These are phyloP conservation scores for Dactylellina haptotyla DNA, from an alignment of 2,329 filamentous ascomycete species.

Conservation along the genomic window DNA sequence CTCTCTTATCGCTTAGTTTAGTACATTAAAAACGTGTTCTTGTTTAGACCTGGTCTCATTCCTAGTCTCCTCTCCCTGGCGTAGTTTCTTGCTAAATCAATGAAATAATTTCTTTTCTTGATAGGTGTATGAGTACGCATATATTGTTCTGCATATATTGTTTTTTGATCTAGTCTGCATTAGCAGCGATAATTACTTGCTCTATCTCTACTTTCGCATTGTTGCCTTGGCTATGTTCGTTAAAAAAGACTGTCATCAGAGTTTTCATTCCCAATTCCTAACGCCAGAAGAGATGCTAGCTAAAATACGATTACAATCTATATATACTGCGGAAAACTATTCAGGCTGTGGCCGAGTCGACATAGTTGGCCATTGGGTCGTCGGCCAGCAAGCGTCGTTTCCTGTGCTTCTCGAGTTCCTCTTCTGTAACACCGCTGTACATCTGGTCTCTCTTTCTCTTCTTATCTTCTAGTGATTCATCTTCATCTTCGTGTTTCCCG, in stretches of 20 bases:
- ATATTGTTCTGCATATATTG: not conserved
- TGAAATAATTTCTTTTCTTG: no score
- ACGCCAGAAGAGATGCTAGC: slow-evolving; percentile 36
- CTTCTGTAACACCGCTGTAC: slow-evolving; percentile 79
- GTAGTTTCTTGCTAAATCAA: no score
- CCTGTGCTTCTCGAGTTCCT: slow-evolving; percentile 86
- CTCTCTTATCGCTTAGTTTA: no score
- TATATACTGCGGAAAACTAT: not conserved
- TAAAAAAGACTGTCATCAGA: no score
- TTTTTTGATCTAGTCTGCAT: not conserved
- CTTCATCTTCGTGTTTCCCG: slow-evolving; percentile 57
- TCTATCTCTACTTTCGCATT: no score
- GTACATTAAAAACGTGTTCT: no score
- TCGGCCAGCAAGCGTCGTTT: slow-evolving; percentile 76
- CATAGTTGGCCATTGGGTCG: slow-evolving; percentile 86
- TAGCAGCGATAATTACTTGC: not conserved
- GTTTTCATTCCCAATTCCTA: slow-evolving; percentile 16
- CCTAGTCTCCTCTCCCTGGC: no score
- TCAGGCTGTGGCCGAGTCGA: slow-evolving; percentile 63
- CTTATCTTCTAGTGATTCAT: slow-evolving; percentile 62
- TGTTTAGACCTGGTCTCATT: no score
- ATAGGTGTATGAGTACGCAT: not conserved
- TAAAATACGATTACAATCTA: slow-evolving; percentile 15
- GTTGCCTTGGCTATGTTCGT: no score
- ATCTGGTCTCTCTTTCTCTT: slow-evolving; percentile 83